A percentile compares a stretch with the other conserved stretches of the same genome.
phyloP scores from a whole-genome alignment of 2,329 filamentous ascomycete genomes.

The Aureobasidium uvarum region DNA sequence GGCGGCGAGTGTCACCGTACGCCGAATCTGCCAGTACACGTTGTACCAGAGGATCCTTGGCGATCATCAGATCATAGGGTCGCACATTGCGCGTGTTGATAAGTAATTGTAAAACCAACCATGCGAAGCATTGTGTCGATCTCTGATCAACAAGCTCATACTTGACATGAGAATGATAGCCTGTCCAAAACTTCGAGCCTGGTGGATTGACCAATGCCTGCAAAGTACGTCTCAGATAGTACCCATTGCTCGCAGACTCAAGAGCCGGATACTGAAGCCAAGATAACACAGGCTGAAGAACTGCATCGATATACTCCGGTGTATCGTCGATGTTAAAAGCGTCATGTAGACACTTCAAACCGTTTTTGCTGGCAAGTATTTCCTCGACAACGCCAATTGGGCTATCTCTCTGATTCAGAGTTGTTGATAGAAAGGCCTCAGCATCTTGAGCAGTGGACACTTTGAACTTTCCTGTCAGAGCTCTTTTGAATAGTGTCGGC shows the following conservation, averaged over 20 bases:
- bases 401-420: not conserved
- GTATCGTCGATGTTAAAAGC: constrained; percentile 1
- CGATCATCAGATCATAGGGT: constrained; percentile 6
- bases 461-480: not conserved
- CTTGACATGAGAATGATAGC: not conserved
- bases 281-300: not conserved
- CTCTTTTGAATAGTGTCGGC: not conserved
- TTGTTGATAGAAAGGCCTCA: not conserved
- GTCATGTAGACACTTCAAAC: not conserved
- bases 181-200: constrained; percentile 2
- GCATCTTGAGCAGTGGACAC: not conserved
- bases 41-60: not conserved
- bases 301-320: not conserved
- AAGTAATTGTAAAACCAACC: not conserved
- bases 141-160: constrained; percentile 1
- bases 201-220: constrained; percentile 1
- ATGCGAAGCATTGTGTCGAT: constrained; percentile 8
- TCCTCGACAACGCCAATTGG: constrained; percentile 10
- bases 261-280: constrained; percentile 14
- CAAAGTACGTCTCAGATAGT: not conserved
- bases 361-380: not conserved
- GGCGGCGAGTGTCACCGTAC: not conserved
- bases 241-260: not conserved
- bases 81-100: not conserved
- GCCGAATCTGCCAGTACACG: not conserved